Evolutionary conservation across 805 yeast genomes (phyloP), one percentile per base, ranked within the genome.

Genomic region (Nakazawaea anatomiae): DNA sequence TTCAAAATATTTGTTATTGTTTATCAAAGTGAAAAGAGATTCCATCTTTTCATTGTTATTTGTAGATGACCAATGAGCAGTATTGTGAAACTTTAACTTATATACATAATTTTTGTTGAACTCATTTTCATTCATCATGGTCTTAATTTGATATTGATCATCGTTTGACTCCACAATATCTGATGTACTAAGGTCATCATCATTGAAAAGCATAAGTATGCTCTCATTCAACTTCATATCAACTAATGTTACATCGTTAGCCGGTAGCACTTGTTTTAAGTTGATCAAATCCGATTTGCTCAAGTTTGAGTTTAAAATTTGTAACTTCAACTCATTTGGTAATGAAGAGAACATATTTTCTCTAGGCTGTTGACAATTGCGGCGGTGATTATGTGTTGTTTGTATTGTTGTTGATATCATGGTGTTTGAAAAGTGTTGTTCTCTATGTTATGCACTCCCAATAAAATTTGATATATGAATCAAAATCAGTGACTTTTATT

Each of bases 311-410:
- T 44, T 29, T 25, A 49, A 44, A 4, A 49, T 34, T 34, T 38
- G 12, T 14, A 49, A 39, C 36, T 49, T 49, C 45, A 49, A 49
- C 36, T 49, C 52, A 34, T 43, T 49, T 18, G 52, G 52, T n/a
- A 49, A 35, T 35, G 42, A 42, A n/a, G 46, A 25, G 35, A 42
- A 42, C 28, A 43, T 7, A 18, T 42, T 42, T n/a, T 30, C 34
- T 29, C 35, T 42, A 3, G 25, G 25, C 25, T 18, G 25, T 18
- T 18, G 25, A 12, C 8, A 4, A 12, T 11, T 42, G 12, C 6
- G 35, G 9, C 29, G 36, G 29, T 42, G 44, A 42, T 18, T 18
- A 9, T 18, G 31, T 25, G 43, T 8, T 30, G 11, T 42, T 11
- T 42, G 35, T 32, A 32, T 32, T 32, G 35, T 18, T 18, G 25